Base-by-base conservation (phyloP, 2,329 filamentous ascomycete genomes). In the Penicillium paneum region DNA sequence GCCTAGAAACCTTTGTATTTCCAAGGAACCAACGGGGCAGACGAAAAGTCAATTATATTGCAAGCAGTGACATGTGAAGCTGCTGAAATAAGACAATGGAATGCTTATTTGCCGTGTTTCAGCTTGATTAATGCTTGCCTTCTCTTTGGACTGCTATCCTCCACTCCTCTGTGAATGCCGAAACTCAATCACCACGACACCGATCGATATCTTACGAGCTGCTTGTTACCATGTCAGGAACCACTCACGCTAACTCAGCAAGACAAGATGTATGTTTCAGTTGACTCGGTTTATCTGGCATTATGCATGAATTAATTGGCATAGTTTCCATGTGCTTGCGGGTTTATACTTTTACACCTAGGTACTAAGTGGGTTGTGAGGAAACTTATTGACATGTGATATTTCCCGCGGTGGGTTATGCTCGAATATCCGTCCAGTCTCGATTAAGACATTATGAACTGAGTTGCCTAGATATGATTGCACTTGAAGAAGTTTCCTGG, bases 21-120 rank as follows among this genome's bases (percentile, higher is more conserved):
- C n/a, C n/a, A 13, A 40, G 50, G 49, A 58, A 45, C 49, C 52
- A 54, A 53, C 54, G 56, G 46, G 54, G 45, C 56, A 53, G 42
- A 52, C 19, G 5, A 19, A 62, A 62, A 60, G 29, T 59, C 42
- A 57, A 62, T 56, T 56, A 57, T 19, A 59, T 57, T 60, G 55
- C 49, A 43, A 10, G 24, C 15, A 41, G 24, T 41, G 10, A 11
- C 54, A 55, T 57, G 49, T 58, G 29, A 44, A 44, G 12, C 13
- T 32, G 2, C 29, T 5, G 17, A 5, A 49, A 57, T 3, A 21
- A 51, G 28, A 39, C 29, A 49, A n/a, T 19, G 8, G n/a, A 58
- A 48, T 40, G 49, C 31, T 38, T 48, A 38, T 40, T 43, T 36
- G 13, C 49, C 47, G 24, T 48, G 46, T 58, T 53, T 56, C 56